Percentiles rank a stretch among this genome's conserved stretches.
These are phyloP conservation scores for Syzygium oleosum DNA, from an alignment of 345 rosid genomes.

Conservation along the genomic window DNA sequence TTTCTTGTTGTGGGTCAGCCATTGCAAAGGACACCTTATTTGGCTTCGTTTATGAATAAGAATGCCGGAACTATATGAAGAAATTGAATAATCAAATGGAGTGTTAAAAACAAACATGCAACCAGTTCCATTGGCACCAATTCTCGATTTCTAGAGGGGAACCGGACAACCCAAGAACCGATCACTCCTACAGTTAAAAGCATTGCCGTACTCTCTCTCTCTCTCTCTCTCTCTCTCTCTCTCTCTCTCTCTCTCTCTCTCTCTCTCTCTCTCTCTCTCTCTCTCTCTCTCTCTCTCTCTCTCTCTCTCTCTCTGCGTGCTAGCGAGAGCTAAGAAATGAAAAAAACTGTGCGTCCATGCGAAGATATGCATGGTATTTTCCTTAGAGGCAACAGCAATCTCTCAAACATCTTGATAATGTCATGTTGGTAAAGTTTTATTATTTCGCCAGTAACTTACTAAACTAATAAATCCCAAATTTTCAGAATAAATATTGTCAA, in stretches of 20 bases:
- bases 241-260: background rate
- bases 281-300: no score
- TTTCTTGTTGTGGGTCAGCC: background rate
- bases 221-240: background rate
- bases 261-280: background rate
- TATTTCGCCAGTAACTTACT: background rate
- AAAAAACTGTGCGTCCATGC: no score
- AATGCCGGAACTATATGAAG: background rate
- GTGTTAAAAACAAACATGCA: background rate
- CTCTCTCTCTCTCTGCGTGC: no score
- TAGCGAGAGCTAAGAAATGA: background rate
- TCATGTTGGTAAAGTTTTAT: background rate
- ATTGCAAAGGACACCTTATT: background rate
- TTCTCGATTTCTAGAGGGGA: no score
- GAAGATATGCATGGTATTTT: background rate
- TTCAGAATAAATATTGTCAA: background rate
- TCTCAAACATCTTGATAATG: background rate
- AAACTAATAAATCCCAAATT: background rate
- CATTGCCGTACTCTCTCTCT: rapidly evolving
- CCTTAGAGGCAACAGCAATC: background rate
- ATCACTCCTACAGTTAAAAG: background rate
- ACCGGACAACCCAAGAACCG: no score
- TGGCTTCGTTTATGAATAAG: background rate
- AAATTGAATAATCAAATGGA: background rate
- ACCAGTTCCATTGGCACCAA: background rate